These are phyloP conservation scores for Bipolaris oryzae DNA, from an alignment of 2,329 filamentous ascomycete species.

Conservation along the genomic window DNA sequence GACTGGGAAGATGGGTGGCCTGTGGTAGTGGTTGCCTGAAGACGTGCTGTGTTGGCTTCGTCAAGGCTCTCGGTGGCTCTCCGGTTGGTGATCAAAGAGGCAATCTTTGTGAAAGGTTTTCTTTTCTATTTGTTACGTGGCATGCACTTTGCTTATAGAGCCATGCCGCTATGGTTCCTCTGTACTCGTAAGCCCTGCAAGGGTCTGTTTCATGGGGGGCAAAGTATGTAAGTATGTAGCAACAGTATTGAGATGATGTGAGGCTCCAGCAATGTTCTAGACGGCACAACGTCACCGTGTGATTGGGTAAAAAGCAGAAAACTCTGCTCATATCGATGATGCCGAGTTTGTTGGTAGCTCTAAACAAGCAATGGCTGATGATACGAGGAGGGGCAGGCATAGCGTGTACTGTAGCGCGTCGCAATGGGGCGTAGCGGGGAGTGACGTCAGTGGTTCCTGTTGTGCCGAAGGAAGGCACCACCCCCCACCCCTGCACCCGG, in stretches of 20 bases:
- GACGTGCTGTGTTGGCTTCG: neutral
- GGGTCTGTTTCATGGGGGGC: neutral
- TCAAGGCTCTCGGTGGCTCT: neutral
- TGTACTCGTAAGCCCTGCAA: neutral
- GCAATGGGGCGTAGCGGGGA: slow-evolving; percentile 3
- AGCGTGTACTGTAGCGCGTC: no score
- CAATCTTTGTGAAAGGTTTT: neutral
- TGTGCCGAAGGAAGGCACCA: slow-evolving; percentile 15
- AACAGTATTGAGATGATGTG: neutral
- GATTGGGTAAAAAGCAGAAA: neutral
- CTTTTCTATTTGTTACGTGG: neutral
- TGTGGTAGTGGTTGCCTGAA: slow-evolving; percentile 21
- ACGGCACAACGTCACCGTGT: neutral
- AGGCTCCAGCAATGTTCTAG: neutral
- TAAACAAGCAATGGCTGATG: slow-evolving; percentile 1
- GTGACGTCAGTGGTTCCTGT: slow-evolving; percentile 19
- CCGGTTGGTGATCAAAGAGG: neutral
- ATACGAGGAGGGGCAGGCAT: slow-evolving; percentile 2
- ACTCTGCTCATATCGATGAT: neutral
- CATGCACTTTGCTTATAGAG: neutral
- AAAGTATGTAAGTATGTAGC: neutral
- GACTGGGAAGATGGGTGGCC: slow-evolving; percentile 40
- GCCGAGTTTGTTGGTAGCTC: neutral
- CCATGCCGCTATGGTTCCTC: neutral
- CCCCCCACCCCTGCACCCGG: slow-evolving; percentile 4